Evolutionary conservation across 2,329 filamentous ascomycete species (phyloP).

Genomic region (Fusarium oxysporum): DNA sequence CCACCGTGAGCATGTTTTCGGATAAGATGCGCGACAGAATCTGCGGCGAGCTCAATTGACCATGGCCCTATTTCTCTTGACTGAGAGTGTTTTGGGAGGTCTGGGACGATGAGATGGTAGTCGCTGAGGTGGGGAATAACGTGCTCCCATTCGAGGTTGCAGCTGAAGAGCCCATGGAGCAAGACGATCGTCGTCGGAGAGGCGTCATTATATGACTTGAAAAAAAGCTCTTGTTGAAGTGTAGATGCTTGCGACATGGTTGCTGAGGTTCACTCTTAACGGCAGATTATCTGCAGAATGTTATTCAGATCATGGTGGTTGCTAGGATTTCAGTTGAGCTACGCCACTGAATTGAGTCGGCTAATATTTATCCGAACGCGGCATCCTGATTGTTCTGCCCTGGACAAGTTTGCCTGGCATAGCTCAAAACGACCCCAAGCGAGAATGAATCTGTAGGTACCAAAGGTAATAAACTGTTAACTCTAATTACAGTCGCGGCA

Average conservation of each 20-base stretch:
- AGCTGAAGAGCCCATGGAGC: constrained; percentile 50
- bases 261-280: accelerated
- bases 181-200: constrained; percentile 47
- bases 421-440: neutral
- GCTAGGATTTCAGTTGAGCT: neutral
- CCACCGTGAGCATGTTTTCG: constrained; percentile 48
- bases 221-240: neutral
- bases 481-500: neutral
- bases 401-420: neutral
- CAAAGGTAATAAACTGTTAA: neutral
- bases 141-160: constrained; percentile 50
- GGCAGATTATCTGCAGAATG: neutral
- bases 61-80: constrained; percentile 49
- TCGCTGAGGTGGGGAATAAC: constrained; percentile 51
- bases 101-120: constrained; percentile 55
- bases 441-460: neutral
- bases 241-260: neutral
- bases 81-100: constrained; percentile 53
- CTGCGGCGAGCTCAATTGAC: constrained; percentile 46
- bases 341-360: neutral
- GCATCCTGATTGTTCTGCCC: neutral
- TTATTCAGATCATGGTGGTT: accelerated
- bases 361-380: neutral
- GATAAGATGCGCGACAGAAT: constrained; percentile 52
- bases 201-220: constrained; percentile 39